Base-by-base conservation (phyloP, 768 basidiomycete genomes). In the Tricholoma bakamatsutake region DNA sequence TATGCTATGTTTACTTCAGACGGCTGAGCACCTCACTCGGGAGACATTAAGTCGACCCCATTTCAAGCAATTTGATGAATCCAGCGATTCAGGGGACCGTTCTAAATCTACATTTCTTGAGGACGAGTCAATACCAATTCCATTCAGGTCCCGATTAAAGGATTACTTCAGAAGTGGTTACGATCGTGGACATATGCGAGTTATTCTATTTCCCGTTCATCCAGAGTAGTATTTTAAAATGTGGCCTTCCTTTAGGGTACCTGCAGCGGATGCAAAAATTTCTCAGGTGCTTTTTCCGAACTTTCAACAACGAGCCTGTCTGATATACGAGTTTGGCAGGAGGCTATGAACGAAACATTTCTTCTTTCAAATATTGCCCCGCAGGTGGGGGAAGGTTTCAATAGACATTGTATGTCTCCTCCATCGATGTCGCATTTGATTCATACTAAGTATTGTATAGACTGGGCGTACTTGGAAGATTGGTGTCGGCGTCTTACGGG, bases 341-440 rank as follows among this genome's bases (percentile, higher is more conserved):
- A 81, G 54, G 96, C 96, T 9, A 98, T 98, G 96, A 71, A 98
- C 67, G 94, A 99, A 72, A 99, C 96, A 0, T 99, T 99, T 70
- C 73, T 92, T 34, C 72, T 99, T 45, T 87, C 92, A 0, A 99
- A 99, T 65, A 97, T 99, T 52, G 96, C 97, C 4, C 97, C 97
- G 42, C 97, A 99, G 78, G 93, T 99, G 24, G 97, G 97, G 1
- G 91, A 83, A 39, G 97, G 96, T 0, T 99, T 98, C 77, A 99
- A 98, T 66, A 79, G 97, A 53, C 94, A 98, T 66, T 99, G 95
- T 94, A 63, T 58, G 84, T 76, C 13, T 49, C 28, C 50, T 27
- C 1, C 33, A 37, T 50, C 21, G 33, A 15, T 15, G 10, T 35
- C 30, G 27, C 24, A 34, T 27, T 21, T 42, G 31, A 53, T 53